These are phyloP conservation scores for Sherardia arvensis DNA, from an alignment of 257 asterid genomes.

Conservation along the genomic window DNA sequence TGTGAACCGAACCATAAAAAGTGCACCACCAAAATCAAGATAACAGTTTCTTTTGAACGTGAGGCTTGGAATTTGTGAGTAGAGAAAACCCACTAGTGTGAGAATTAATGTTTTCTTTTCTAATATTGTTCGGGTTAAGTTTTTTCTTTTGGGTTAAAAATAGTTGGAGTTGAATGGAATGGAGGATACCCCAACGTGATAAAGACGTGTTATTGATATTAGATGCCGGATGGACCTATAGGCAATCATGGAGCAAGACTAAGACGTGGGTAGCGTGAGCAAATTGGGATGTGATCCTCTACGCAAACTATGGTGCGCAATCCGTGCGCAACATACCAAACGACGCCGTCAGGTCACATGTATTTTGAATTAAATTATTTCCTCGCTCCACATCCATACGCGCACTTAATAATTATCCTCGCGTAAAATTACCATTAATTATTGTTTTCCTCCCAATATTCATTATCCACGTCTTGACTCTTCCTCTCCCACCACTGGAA, in stretches of 20 bases:
- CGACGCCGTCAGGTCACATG: no score
- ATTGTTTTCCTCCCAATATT: no score
- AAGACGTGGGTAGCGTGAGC: slow-evolving; percentile 31
- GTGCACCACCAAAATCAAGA: not conserved
- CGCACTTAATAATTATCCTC: no score
- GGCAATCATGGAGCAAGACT: slow-evolving; percentile 32
- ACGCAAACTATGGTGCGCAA: no score
- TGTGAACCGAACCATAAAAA: slow-evolving; percentile 11
- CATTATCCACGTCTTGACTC: no score
- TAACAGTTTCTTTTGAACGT: slow-evolving; percentile 1
- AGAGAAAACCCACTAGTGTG: not conserved
- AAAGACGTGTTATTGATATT: slow-evolving; percentile 26
- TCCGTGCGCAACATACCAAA: no score
- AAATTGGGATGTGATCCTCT: no score
- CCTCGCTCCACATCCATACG: no score
- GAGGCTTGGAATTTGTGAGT: slow-evolving; percentile 17
- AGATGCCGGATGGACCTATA: slow-evolving; percentile 14
- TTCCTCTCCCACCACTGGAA: no score
- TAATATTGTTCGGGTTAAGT: not conserved
- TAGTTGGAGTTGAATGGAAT: not conserved
- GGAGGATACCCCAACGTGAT: slow-evolving; percentile 18
- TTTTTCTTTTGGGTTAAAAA: not conserved
- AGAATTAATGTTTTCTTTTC: not conserved
- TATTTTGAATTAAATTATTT: no score
- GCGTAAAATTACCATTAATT: no score